Evolutionary conservation across 169 alveolate genomes (phyloP), one percentile per base, ranked within the genome.

Genomic region (Plasmodium cynomolgi): DNA sequence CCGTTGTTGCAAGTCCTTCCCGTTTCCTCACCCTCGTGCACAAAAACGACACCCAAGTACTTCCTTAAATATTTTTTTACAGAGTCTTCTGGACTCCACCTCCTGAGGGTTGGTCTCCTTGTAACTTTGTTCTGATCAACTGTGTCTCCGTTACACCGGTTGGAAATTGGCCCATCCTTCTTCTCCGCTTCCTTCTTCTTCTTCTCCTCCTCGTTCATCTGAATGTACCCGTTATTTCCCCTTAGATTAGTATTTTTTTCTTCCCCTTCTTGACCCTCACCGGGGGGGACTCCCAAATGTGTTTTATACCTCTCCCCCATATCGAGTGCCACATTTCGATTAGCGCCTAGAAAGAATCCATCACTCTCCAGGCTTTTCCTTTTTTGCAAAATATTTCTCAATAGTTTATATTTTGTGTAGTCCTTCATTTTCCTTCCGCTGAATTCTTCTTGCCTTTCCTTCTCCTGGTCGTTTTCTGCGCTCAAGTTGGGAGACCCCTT

Each of bases 391-490:
- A 86, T 86, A 44, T 23, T 77, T 31, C 71, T 86, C 62, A 86
- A 75, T 11, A 58, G 44, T 86, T 86, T 86, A 41, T 86, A 86
- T 71, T 75, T 86, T 77, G 50, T 77, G 58, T 86, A 86, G 37
- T 71, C 31, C 33, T 37, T 72, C 50, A 39, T 84, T 84, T 84
- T 84, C 34, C 37, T 33, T 56, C 54, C 84, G 29, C 33, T 47
- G 31, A 11, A 2, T 54, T 79, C 47, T 13, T 44, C 33, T 56
- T 58, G 31, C 3, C 50, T 37, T 84, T 37, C 74, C 33, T 20
- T 20, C 6, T 29, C n/a, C 4, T 20, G 50, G 1, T 26, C 56
- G 20, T 41, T 37, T 15, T 44, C 75, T 44, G 6, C 56, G 11
- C 50, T 39, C 15, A 72, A 68, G 23, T 84, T n/a, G 29, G 77